Conservation (phyloP, 257 asterid genomes). For the Jaltomata sinuosa region DNA sequence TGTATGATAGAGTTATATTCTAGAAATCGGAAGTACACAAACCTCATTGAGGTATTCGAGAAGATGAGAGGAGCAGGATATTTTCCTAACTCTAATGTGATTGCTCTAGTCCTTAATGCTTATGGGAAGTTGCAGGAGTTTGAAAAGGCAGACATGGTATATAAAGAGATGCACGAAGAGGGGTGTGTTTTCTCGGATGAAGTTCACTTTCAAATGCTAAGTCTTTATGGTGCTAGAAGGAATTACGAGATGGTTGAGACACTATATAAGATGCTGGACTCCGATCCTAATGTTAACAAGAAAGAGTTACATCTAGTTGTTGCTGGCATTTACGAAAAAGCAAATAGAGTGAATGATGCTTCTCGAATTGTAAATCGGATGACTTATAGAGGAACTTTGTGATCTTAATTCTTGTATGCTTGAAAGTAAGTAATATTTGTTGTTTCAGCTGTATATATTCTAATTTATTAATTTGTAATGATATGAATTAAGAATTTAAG, state of each 20-base stretch:
- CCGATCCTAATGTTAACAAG: slow-evolving; percentile 61
- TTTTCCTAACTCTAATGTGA: slow-evolving; percentile 56
- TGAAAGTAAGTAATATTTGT: slow-evolving; percentile 11
- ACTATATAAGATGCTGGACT: slow-evolving; percentile 42
- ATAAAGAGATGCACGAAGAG: slow-evolving; percentile 63
- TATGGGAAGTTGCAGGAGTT: slow-evolving; percentile 69
- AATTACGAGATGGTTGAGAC: slow-evolving; percentile 57
- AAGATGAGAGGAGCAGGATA: slow-evolving; percentile 65
- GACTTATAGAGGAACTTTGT: slow-evolving; percentile 39
- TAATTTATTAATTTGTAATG: background rate
- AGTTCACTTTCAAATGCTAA: slow-evolving; percentile 91
- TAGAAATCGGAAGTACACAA: slow-evolving; percentile 49
- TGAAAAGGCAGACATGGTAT: slow-evolving; percentile 53
- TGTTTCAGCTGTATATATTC: background rate
- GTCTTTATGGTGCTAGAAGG: slow-evolving; percentile 54
- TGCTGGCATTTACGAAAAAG: slow-evolving; percentile 73
- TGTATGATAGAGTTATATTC: slow-evolving; percentile 67
- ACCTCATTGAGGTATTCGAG: slow-evolving; percentile 75
- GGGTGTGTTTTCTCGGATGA: slow-evolving; percentile 70
- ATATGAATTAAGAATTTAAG: background rate
- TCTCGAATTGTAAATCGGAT: slow-evolving; percentile 53
- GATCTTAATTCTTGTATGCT: slow-evolving; percentile 12
- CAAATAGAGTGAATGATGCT: slow-evolving; percentile 69
- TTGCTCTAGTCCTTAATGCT: slow-evolving; percentile 66
- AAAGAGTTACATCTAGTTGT: slow-evolving; percentile 77